Base-by-base conservation (phyloP, 805 yeast species). In the Schwanniomyces yamadae region DNA sequence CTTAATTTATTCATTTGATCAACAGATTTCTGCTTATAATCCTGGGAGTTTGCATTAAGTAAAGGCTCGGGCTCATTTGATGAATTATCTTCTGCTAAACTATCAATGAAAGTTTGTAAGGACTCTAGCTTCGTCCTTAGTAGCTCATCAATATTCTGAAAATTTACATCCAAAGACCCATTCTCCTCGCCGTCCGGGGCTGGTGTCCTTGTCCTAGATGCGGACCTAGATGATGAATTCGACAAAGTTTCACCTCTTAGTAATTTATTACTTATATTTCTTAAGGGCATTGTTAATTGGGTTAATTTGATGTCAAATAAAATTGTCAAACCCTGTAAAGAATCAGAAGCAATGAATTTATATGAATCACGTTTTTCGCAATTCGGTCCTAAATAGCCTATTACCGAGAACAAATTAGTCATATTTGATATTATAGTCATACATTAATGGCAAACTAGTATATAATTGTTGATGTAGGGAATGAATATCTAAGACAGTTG, bases 181-280 rank as follows among this genome's bases (percentile, higher is more conserved):
- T 62, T 65, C 33, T 60, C 66, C 45, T 63, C 70, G 18, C 54
- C 50, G 37, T 59, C 64, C 4, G 58, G 55, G 12, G 41, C 22
- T 6, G 71, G 71, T 6, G 71, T 63, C 33, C 68, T 45, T 11
- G 59, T 57, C 11, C 66, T 45, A 4, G 69, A 62, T 1, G 38
- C 49, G 1, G 64, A 55, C 13, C 69, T 36, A 6, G 68, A 59
- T 2, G 65, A 54, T 1, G 62, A 42, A 25, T 44, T 49, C 9
- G 69, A 63, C n/a, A 41, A 35, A 8, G 33, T 35, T 8, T 16
- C 37, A 9, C 30, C 30, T 24, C 26, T 29, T 22, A 34, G 22
- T n/a, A 29, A 9, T n/a, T n/a, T n/a, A n/a, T n/a, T n/a, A n/a
- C n/a, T n/a, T n/a, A n/a, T n/a, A n/a, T 13, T 14, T 23, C 17